Percentiles rank a stretch among this genome's conserved stretches.
Evolutionary conservation across 2,329 filamentous ascomycete genomes (phyloP).

Genomic region (Paracoccidioides brasiliensis): DNA sequence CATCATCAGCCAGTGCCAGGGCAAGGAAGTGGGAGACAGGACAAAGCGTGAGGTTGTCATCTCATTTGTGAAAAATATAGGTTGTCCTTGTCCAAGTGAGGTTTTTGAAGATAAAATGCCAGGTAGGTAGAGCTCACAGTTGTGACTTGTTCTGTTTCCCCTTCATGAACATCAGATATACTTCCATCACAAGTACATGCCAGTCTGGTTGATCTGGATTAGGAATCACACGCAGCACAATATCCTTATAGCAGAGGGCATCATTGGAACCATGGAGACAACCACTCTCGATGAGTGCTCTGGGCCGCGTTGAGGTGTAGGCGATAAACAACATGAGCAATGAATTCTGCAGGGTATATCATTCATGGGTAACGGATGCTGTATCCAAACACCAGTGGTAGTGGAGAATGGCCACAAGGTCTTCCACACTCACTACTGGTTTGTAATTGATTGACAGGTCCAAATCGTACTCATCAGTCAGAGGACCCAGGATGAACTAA

Average conservation of each 20-base stretch:
- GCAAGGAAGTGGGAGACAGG: slow-evolving; percentile 2
- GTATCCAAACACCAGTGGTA: slow-evolving; percentile 2
- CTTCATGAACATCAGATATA: slow-evolving; percentile 3
- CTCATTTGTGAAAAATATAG: slow-evolving; percentile 1
- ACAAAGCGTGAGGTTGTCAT: neutral
- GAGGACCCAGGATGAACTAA: slow-evolving; percentile 1
- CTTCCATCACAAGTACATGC: slow-evolving; percentile 3
- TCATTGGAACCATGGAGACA: slow-evolving; percentile 1
- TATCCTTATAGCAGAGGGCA: slow-evolving; percentile 3
- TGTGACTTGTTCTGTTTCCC: neutral
- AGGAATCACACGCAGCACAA: slow-evolving; percentile 1
- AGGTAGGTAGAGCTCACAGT: neutral
- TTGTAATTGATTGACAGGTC: neutral
- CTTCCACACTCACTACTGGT: neutral
- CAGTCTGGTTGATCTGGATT: slow-evolving; percentile 1
- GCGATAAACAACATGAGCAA: slow-evolving; percentile 3
- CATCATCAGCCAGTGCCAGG: slow-evolving; percentile 2
- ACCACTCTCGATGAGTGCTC: slow-evolving; percentile 1
- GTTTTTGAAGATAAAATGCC: neutral
- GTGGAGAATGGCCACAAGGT: slow-evolving; percentile 1
- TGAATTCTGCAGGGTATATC: slow-evolving; percentile 2
- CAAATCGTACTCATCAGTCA: slow-evolving; percentile 3
- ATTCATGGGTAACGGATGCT: neutral
- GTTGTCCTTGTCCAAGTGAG: neutral
- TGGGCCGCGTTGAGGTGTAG: neutral